Conservation (phyloP, 495 filamentous ascomycete genomes). For the Lichenothelia convexa region DNA sequence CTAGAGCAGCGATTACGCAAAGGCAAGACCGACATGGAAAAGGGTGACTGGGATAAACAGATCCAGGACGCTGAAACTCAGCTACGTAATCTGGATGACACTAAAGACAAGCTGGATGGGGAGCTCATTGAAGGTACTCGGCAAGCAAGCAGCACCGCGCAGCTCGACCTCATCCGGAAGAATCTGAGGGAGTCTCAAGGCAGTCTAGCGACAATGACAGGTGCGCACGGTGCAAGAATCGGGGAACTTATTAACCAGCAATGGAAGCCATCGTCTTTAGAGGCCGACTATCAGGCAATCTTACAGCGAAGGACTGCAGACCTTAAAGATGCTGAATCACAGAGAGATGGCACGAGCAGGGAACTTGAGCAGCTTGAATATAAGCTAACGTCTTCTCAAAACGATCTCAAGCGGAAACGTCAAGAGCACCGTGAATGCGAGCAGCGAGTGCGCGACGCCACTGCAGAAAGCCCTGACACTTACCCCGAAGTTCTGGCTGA, state of each 20-base stretch:
- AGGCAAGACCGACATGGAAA: slow-evolving; percentile 39
- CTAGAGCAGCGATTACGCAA: slow-evolving; percentile 40
- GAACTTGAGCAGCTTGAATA: slow-evolving; percentile 64
- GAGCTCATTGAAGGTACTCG: slow-evolving; percentile 68
- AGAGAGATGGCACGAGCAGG: slow-evolving; percentile 48
- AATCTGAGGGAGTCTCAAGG: slow-evolving; percentile 51
- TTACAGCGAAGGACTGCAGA: slow-evolving; percentile 35
- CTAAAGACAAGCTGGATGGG: slow-evolving; percentile 43
- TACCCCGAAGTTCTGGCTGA: slow-evolving; percentile 34
- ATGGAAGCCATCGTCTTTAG: slow-evolving; percentile 55
- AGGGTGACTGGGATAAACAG: slow-evolving; percentile 47
- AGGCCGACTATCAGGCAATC: slow-evolving; percentile 48
- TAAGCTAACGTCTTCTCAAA: slow-evolving; percentile 46
- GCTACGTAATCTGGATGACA: slow-evolving; percentile 48
- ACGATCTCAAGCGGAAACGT: slow-evolving; percentile 41
- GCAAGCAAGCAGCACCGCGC: slow-evolving; percentile 59
- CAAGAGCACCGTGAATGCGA: slow-evolving; percentile 44
- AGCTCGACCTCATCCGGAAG: slow-evolving; percentile 59
- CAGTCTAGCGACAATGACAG: slow-evolving; percentile 56
- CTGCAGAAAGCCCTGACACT: slow-evolving; percentile 34
- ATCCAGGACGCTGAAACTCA: slow-evolving; percentile 41
- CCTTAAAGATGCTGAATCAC: slow-evolving; percentile 40
- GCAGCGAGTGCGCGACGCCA: slow-evolving; percentile 29
- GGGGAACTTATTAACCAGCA: slow-evolving; percentile 35
- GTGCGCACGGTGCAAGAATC: slow-evolving; percentile 53